Evolutionary conservation across 2,329 filamentous ascomycete genomes (phyloP).

Genomic region (Corynespora cassiicola): DNA sequence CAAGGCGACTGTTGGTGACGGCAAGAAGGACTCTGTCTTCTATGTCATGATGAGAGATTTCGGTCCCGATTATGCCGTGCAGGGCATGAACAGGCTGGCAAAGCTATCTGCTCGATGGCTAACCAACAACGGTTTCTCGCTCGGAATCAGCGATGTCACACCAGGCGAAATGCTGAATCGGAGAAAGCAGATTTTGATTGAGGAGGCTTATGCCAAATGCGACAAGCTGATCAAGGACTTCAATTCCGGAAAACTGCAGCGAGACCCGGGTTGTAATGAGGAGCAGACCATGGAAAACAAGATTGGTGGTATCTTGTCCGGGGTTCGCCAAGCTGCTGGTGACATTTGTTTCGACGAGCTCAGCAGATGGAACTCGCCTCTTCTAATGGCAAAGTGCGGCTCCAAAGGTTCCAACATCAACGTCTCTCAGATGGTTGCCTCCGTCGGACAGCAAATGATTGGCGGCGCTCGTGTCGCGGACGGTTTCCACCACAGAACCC

Average conservation of each 20-base stretch:
- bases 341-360: slow-evolving; percentile 88
- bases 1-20: slow-evolving; percentile 94
- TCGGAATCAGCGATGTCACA: slow-evolving; percentile 93
- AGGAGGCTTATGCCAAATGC: slow-evolving; percentile 78
- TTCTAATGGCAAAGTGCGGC: slow-evolving; percentile 96
- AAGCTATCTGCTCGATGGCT: slow-evolving; percentile 89
- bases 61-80: slow-evolving; percentile 84
- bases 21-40: slow-evolving; percentile 97
- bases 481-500: slow-evolving; percentile 92
- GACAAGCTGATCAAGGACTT: slow-evolving; percentile 84
- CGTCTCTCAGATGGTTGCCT: slow-evolving; percentile 97
- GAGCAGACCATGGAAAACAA: slow-evolving; percentile 90
- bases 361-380: slow-evolving; percentile 87
- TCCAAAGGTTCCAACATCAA: slow-evolving; percentile 98
- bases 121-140: slow-evolving; percentile 91
- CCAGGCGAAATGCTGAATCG: slow-evolving; percentile 74
- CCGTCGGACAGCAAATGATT: slow-evolving; percentile 98
- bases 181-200: slow-evolving; percentile 78
- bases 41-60: slow-evolving; percentile 97
- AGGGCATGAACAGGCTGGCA: slow-evolving; percentile 91
- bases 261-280: slow-evolving; percentile 87
- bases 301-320: slow-evolving; percentile 89
- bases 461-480: slow-evolving; percentile 90
- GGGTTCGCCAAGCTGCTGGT: slow-evolving; percentile 90
- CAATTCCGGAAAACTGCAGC: slow-evolving; percentile 80